Percentiles rank a stretch among this genome's conserved stretches.
Conservation (phyloP, 495 filamentous ascomycete species). For the Neurospora sp. region DNA sequence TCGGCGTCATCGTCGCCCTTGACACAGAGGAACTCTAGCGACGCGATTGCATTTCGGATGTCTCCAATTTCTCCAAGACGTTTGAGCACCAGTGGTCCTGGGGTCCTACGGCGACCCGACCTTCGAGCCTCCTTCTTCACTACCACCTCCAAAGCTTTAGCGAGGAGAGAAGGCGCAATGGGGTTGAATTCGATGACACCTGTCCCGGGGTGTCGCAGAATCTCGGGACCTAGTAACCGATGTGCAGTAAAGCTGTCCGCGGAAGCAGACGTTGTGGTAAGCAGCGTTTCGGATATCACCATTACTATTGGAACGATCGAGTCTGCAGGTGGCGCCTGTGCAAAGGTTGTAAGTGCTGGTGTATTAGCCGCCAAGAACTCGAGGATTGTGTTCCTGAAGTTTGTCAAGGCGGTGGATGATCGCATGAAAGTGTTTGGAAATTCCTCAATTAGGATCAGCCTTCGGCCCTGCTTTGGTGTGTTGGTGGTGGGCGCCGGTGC, state of each 20-base stretch:
- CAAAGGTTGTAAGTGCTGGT: conserved; percentile 30
- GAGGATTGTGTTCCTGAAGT: conserved; percentile 67
- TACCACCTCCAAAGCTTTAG: conserved; percentile 69
- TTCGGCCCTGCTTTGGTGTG: conserved; percentile 11
- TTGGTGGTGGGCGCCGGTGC: background rate
- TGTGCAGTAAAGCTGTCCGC: conserved; percentile 86
- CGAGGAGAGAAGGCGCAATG: conserved; percentile 77
- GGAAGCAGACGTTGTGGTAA: conserved; percentile 62
- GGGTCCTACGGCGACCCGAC: conserved; percentile 55
- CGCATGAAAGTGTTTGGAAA: conserved; percentile 76
- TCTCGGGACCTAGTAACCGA: conserved; percentile 73
- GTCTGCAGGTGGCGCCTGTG: conserved; percentile 18
- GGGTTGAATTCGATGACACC: conserved; percentile 82
- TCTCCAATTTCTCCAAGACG: conserved; percentile 75
- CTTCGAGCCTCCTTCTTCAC: conserved; percentile 69
- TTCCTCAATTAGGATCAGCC: conserved; percentile 81
- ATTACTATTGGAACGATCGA: conserved; percentile 69
- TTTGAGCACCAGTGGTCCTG: conserved; percentile 61
- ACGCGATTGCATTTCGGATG: conserved; percentile 79
- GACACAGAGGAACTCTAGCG: conserved; percentile 82
- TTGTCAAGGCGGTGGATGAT: conserved; percentile 52
- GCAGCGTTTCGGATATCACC: conserved; percentile 78
- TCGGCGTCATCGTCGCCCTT: conserved; percentile 54
- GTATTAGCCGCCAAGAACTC: conserved; percentile 58
- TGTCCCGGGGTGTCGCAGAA: conserved; percentile 65